Evolutionary conservation across 1,139 yeast species (phyloP), one percentile per base, ranked within the genome.

Genomic region (Waltiozyma sp.): DNA sequence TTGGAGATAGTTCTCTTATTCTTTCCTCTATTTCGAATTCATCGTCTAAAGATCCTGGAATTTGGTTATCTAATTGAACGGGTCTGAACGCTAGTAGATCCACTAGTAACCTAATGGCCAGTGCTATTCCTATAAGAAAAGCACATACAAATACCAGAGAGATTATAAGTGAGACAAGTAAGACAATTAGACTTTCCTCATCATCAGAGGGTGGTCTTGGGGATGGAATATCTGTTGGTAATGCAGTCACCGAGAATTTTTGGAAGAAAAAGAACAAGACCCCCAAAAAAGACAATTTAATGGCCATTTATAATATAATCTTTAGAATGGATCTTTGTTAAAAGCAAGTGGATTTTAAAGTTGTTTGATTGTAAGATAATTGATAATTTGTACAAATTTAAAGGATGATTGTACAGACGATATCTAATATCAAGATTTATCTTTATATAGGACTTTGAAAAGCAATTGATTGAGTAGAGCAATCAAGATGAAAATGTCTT

Each of bases 21-120:
- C 83, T 83, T 44, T 82, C 75, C 36, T 71, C 68, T 28, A 78
- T 65, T 41, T 76, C 80, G 50, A 75, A 78, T 47, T 77, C 85
- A 54, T 79, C 83, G 54, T 79, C 87, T 45, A 74, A 66, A 23
- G 73, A 65, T 11, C 80, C 82, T 0, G 83, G 79, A 41, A 66
- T 62, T 5, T 67, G 68, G 38, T 64, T 50, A 40, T 51, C 56
- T 42, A 54, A 38, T 28, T 41, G 46, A 11, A 55, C 46, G 9
- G 49, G 37, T 4, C 18, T 31, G 34, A 31, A 31, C 4, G 34
- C 4, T 14, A 31, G 28, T 19, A 41, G 1, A 13, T 31, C 4
- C 28, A 45, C 3, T 3, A 47, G 7, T 4, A 33, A 26, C 34
- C 15, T 39, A 11, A 42, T 15, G 4, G 43, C 24, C 4, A 49